A percentile compares a stretch with the other conserved stretches of the same genome.
These are phyloP conservation scores for Pyrus hybrid DNA, from an alignment of 331 rosid genomes.

Conservation along the genomic window DNA sequence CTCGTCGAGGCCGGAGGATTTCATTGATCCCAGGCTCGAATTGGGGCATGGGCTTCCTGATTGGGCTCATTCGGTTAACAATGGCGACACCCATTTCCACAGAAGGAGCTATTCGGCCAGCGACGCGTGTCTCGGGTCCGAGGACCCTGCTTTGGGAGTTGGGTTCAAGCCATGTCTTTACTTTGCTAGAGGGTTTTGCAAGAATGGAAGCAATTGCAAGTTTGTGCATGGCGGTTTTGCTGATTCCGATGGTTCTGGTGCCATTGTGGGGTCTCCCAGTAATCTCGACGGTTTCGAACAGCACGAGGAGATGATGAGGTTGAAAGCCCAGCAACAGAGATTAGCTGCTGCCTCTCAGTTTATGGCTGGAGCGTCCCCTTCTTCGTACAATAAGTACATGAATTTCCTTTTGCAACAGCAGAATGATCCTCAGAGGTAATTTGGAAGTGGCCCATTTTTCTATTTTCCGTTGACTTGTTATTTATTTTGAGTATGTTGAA, in stretches of 20 bases:
- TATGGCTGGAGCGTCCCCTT: constrained; percentile 41
- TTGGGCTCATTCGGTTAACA: constrained; percentile 46
- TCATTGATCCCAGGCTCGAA: constrained; percentile 50
- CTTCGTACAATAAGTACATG: constrained; percentile 42
- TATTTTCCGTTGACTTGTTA: neutral
- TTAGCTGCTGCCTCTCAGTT: constrained; percentile 40
- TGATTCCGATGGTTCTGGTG: constrained; percentile 38
- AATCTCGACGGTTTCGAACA: constrained; percentile 43
- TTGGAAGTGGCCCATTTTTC: neutral
- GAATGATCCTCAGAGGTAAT: constrained; percentile 52
- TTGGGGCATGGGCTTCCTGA: constrained; percentile 36
- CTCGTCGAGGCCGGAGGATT: constrained; percentile 49
- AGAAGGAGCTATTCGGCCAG: constrained; percentile 59
- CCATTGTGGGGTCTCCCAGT: constrained; percentile 47
- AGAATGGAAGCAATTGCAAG: constrained; percentile 63
- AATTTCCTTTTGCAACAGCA: constrained; percentile 49
- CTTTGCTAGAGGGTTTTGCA: constrained; percentile 67
- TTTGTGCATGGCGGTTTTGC: constrained; percentile 46
- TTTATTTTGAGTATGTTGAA: neutral
- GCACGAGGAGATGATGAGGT: constrained; percentile 49
- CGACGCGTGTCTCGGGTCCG: constrained; percentile 46
- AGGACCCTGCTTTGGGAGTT: constrained; percentile 31
- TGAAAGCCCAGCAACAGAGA: constrained; percentile 53
- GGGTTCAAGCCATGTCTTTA: constrained; percentile 61
- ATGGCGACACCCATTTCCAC: constrained; percentile 62